Conservation (phyloP, 352 stramenopile genomes). For the Globisporangium cederbergense region DNA sequence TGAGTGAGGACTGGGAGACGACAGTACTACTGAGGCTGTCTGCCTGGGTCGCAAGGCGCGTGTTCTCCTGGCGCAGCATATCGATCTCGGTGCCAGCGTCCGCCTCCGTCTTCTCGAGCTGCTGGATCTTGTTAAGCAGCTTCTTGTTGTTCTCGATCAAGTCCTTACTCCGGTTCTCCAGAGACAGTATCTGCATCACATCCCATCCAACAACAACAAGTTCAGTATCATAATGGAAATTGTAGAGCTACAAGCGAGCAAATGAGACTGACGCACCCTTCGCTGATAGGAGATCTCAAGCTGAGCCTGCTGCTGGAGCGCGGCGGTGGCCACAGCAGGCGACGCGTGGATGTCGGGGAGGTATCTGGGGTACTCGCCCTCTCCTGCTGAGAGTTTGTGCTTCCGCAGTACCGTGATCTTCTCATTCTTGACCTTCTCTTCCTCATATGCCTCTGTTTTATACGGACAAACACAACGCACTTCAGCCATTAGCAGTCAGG, state of each 20-base stretch:
- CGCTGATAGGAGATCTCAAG: constrained; percentile 65
- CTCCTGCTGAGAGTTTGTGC: constrained; percentile 18
- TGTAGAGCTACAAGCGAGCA: neutral
- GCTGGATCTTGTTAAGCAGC: constrained; percentile 60
- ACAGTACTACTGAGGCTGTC: constrained; percentile 51
- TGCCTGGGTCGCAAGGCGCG: constrained; percentile 29
- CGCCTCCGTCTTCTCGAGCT: constrained; percentile 47
- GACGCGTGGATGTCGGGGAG: constrained; percentile 45
- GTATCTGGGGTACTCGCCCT: constrained; percentile 20
- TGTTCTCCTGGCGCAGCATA: constrained; percentile 38
- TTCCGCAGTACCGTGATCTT: constrained; percentile 28
- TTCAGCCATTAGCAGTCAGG: too few relatives aligned
- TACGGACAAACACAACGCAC: neutral
- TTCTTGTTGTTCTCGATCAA: constrained; percentile 69
- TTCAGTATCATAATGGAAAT: neutral
- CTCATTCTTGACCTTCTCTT: constrained; percentile 49
- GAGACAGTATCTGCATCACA: constrained; percentile 36
- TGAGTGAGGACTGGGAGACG: constrained; percentile 49
- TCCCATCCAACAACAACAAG: neutral
- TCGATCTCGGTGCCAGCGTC: constrained; percentile 36
- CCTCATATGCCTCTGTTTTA: constrained; percentile 34
- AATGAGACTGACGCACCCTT: constrained; percentile 29
- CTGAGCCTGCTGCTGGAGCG: constrained; percentile 64
- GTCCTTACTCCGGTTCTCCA: constrained; percentile 60
- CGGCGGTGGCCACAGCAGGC: constrained; percentile 24